Conservation (phyloP, 345 rosid genomes). For the Euphorbia tirucalli region DNA sequence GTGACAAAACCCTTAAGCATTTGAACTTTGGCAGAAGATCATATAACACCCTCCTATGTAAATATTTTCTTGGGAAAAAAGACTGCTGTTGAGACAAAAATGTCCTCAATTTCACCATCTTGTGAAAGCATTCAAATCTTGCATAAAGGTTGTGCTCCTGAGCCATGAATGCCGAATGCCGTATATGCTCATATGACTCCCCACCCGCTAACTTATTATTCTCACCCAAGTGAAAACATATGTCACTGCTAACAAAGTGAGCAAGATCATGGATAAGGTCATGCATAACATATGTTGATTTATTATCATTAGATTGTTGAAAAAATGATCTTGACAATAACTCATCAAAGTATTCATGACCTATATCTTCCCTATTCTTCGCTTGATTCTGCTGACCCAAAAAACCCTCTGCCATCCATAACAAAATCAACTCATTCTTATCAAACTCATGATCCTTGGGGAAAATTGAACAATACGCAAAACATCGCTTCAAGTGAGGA, state of each 20-base stretch:
- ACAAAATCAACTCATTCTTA: too few relatives aligned
- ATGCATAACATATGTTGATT: too few relatives aligned
- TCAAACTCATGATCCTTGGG: constrained; percentile 12
- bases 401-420: too few relatives aligned
- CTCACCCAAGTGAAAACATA: neutral
- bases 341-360: too few relatives aligned
- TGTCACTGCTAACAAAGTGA: too few relatives aligned
- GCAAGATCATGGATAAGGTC: too few relatives aligned
- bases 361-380: too few relatives aligned
- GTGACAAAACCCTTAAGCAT: constrained; percentile 3
- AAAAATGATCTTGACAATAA: too few relatives aligned
- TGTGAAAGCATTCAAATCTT: too few relatives aligned
- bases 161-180: neutral
- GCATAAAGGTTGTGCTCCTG: neutral
- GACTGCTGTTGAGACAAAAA: neutral
- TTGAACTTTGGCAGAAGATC: neutral
- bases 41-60: neutral
- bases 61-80: neutral
- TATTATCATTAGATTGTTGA: too few relatives aligned
- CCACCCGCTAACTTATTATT: neutral
- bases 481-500: constrained; percentile 17
- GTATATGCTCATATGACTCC: neutral
- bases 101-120: neutral
- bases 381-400: too few relatives aligned
- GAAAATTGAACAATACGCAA: constrained; percentile 12